Conservation (phyloP, 2,329 filamentous ascomycete genomes). For the Fusarium verticillioides region DNA sequence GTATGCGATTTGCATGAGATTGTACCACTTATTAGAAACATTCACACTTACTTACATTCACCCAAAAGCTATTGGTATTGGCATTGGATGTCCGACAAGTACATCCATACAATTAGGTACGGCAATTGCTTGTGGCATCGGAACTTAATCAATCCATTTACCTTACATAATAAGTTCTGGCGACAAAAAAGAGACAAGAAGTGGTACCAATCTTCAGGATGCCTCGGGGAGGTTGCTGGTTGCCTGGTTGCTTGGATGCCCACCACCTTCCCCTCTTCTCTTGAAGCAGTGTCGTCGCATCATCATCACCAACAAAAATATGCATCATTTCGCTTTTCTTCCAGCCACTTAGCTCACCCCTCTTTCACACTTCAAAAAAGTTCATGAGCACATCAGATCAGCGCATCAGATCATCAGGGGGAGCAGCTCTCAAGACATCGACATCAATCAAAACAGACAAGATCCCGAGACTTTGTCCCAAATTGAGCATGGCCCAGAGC, state of each 20-base stretch:
- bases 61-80: neutral
- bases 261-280: neutral
- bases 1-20: neutral
- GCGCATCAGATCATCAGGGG: conserved; percentile 16
- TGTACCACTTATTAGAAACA: neutral
- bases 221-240: neutral
- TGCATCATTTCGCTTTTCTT: conserved; percentile 1
- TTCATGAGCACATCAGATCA: conserved; percentile 10
- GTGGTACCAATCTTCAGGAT: neutral
- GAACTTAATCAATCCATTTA: neutral
- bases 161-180: neutral
- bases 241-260: neutral
- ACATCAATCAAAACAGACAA: neutral
- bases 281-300: conserved; percentile 12
- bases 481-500: neutral
- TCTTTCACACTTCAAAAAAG: neutral
- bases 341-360: conserved; percentile 27
- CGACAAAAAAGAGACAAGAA: neutral
- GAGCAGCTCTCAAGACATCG: neutral
- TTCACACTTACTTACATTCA: neutral
- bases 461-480: neutral
- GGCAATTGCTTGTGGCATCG: neutral
- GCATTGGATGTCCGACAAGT: neutral
- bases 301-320: conserved; percentile 25
- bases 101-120: neutral